phyloP scores from a whole-genome alignment of 805 yeast genomes.

The Saccharomycopsis olivae region DNA sequence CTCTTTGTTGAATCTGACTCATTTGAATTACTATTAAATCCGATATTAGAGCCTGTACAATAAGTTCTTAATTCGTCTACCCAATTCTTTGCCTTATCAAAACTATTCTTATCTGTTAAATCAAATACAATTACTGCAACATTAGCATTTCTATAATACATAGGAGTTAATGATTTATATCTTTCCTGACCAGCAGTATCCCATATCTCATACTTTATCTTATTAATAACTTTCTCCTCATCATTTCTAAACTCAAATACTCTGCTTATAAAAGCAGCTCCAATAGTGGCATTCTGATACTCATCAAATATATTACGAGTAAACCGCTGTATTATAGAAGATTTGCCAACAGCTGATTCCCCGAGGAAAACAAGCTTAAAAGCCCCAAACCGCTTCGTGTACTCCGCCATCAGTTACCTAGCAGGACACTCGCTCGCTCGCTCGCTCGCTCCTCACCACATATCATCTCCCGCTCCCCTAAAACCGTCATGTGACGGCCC shows the following conservation, averaged over 20 bases:
- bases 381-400: conserved; percentile 14
- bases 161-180: conserved; percentile 72
- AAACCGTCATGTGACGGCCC: too few species aligned
- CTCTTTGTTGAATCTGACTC: neutral
- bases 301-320: conserved; percentile 58
- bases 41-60: conserved; percentile 30
- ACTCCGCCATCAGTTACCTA: conserved; percentile 14
- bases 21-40: neutral
- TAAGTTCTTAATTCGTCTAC: conserved; percentile 83
- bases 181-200: conserved; percentile 97
- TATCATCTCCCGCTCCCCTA: too few species aligned
- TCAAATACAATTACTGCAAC: conserved; percentile 87
- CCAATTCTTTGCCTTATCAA: conserved; percentile 80
- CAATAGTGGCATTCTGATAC: conserved; percentile 83
- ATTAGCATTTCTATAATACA: conserved; percentile 73
- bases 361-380: conserved; percentile 36
- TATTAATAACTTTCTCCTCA: conserved; percentile 21
- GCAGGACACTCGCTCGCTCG: too few species aligned
- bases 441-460: too few species aligned
- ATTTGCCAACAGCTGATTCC: conserved; percentile 40
- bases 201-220: conserved; percentile 61
- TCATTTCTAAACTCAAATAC: conserved; percentile 32
- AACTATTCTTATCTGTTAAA: conserved; percentile 57
- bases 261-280: conserved; percentile 96
- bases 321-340: conserved; percentile 35